phyloP scores from a whole-genome alignment of 352 stramenopile species.

The Globisporangium lucens region DNA sequence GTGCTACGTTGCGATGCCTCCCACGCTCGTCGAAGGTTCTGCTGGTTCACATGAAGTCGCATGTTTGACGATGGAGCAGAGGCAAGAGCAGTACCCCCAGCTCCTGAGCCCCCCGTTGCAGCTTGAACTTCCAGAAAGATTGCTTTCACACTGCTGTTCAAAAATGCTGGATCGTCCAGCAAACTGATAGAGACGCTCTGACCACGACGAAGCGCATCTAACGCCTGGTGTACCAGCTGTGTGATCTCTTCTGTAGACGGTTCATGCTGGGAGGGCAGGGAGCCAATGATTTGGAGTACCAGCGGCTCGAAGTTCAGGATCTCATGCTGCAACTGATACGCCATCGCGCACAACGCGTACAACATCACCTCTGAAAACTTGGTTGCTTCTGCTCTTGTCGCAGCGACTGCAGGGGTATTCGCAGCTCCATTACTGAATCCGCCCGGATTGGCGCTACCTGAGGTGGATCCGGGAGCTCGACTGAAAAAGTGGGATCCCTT shows the following conservation, averaged over 20 bases:
- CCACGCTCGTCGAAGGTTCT: conserved; percentile 92
- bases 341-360: conserved; percentile 66
- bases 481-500: conserved; percentile 68
- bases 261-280: conserved; percentile 45
- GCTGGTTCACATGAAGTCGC: conserved; percentile 91
- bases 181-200: conserved; percentile 43
- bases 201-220: conserved; percentile 54
- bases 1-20: conserved; percentile 92
- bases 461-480: conserved; percentile 32
- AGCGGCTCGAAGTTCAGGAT: conserved; percentile 74
- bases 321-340: conserved; percentile 75
- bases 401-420: conserved; percentile 38
- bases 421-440: conserved; percentile 12
- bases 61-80: conserved; percentile 43
- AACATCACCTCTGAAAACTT: conserved; percentile 74
- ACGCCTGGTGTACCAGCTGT: conserved; percentile 41
- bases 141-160: conserved; percentile 36
- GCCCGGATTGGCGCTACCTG: conserved; percentile 8
- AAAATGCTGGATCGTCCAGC: conserved; percentile 51
- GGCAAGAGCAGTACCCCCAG: conserved; percentile 26
- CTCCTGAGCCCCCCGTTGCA: conserved; percentile 20
- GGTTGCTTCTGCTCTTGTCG: conserved; percentile 61
- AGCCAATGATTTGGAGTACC: conserved; percentile 58
- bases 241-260: conserved; percentile 41
- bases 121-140: conserved; percentile 34